Evolutionary conservation across 495 filamentous ascomycete species (phyloP), one percentile per base, ranked within the genome.

Genomic region (Parachaetomium inaequale): DNA sequence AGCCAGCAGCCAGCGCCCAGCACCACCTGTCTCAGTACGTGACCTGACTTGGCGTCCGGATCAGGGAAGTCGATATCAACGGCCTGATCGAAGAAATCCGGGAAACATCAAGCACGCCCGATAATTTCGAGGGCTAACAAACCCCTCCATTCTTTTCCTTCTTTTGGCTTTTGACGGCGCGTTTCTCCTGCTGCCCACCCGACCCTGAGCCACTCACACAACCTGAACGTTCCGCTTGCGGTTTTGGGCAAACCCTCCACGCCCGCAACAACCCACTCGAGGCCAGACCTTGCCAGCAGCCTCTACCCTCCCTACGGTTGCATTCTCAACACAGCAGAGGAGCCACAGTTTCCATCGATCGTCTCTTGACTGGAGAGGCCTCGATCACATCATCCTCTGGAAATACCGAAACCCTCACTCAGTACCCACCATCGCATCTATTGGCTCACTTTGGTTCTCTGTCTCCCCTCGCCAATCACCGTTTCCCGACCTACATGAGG

Each of bases 401-500:
- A 28, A 15, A 19, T n/a, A 15, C 45, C 51, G 45, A 45, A 29
- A 53, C 46, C 23, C 25, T 57, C 28, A 7, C 25, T 57, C 28
- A 7, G 25, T 40, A 31, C 58, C 47, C 47, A 54, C 38, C 19
- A 12, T 36, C 58, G n/a, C 58, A 32, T 11, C 50, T 11, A 61
- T 61, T 54, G 58, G 58, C 14, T 42, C 2, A 54, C 28, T 28
- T 19, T 4, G 6, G 34, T 17, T 3, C 17, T 26, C 10, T 28
- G 3, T 51, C 34, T 23, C 47, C 7, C 42, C 15, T 52, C 58
- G 28, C 58, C 50, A 60, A 60, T 53, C 58, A 51, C 28, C 29
- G 38, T 15, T 45, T 40, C 34, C 23, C 46, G 23, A 26, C 25
- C 57, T 59, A 59, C 57, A 59, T 59, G 57, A n/a, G 32, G 47